phyloP scores from a whole-genome alignment of 768 basidiomycete genomes.

The Pseudohyphozyma bogoriensis region DNA sequence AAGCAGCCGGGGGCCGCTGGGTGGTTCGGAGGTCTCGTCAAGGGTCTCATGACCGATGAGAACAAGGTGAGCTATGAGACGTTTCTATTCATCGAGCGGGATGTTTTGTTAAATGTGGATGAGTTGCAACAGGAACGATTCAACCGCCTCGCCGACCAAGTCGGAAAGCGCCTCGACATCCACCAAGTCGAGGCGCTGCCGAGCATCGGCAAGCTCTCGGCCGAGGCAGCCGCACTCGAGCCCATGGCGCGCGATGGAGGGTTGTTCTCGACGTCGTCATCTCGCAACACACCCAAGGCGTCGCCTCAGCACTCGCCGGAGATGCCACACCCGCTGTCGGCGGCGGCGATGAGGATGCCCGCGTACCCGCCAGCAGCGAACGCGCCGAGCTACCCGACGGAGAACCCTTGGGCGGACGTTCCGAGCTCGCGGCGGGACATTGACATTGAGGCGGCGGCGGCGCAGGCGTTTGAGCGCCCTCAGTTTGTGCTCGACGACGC shows the following conservation, averaged over 20 bases:
- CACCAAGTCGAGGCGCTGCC: conserved; percentile 63
- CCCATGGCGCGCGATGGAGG: conserved; percentile 78
- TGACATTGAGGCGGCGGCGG: conserved; percentile 35
- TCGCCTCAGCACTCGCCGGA: not conserved
- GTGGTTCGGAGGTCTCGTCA: conserved; percentile 66
- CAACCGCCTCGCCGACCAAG: conserved; percentile 83
- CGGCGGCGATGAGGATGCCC: conserved; percentile 24
- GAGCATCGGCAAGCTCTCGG: conserved; percentile 74
- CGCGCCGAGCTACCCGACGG: conserved; percentile 2
- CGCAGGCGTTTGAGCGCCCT: conserved; percentile 55
- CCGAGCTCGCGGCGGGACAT: conserved; percentile 37
- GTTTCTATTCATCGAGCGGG: not conserved
- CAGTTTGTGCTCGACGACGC: conserved; percentile 97
- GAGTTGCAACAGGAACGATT: conserved; percentile 53
- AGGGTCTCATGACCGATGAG: conserved; percentile 74
- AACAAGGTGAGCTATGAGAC: conserved; percentile 47
- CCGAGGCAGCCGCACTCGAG: conserved; percentile 53
- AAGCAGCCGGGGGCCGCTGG: conserved; percentile 42
- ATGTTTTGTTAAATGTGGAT: not conserved
- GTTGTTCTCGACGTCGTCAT: conserved; percentile 44
- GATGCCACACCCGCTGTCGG: conserved; percentile 13
- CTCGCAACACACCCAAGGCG: not conserved
- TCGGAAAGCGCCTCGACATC: conserved; percentile 87
- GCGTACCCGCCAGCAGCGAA: conserved; percentile 9
- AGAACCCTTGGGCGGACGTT: conserved; percentile 27